Base-by-base conservation (phyloP, 169 alveolate genomes). In the Plasmodium fragile region DNA sequence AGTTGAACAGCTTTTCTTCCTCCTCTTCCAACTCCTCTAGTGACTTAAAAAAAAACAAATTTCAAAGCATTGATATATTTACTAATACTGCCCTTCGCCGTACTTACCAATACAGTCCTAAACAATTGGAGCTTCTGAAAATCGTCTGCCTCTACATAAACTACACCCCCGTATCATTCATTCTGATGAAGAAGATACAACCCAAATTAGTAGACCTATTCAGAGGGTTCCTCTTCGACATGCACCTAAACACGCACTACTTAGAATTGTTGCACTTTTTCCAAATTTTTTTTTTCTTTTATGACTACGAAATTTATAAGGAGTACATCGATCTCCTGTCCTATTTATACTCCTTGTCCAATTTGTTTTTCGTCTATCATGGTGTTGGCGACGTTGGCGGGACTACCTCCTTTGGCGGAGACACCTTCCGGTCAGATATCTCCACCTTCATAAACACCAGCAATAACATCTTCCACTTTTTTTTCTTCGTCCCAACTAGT, bases 91-190 rank as follows among this genome's bases (percentile, higher is more conserved):
- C 77, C 1, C 8, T 53, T 45, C 36, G 70, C 28, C 36, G 59
- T 16, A 85, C 93, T 16, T 85, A 85, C 70, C 52, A 85, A 75
- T 85, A 85, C 69, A 85, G 16, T 30, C 69, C 59, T 28, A 85
- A 85, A 53, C 93, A 85, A 85, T 52, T 85, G 22, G 93, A 85
- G 80, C 59, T 85, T 36, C 43, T 85, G 70, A 85, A 75, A 85
- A 85, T 85, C 41, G 41, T 75, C 55, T 85, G 93, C 39, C 83
- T 85, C 6, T 85, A 73, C 69, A 85, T 85, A 73, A 85, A 85
- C 78, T 85, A 85, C 69, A 85, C 93, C 11, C 93, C 93, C 65
- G 77, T 85, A 28, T 85, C 93, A 18, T 85, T 85, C 80, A 85
- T 85, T 73, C 13, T 53, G 79, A 75, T 77, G 84, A 85, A 75